phyloP scores from a whole-genome alignment of 2,329 filamentous ascomycete genomes.

The Fusarium sp. region DNA sequence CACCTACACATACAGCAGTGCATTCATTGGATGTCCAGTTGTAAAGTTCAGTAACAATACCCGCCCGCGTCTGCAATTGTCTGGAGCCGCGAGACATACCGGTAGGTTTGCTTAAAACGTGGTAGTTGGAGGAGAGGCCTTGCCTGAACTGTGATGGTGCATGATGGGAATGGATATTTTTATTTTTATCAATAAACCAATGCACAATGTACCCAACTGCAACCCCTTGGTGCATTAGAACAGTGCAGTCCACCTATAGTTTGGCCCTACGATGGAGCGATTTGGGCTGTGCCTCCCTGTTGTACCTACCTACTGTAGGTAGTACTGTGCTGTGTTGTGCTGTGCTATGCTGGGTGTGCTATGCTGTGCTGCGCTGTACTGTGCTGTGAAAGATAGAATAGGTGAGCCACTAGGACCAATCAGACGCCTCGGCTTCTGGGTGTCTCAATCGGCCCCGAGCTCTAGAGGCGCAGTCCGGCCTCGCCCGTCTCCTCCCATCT shows the following conservation, averaged over 20 bases:
- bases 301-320: background rate
- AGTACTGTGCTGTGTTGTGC: constrained; percentile 3
- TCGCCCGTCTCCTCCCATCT: constrained; percentile 37
- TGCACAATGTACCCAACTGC: constrained; percentile 26
- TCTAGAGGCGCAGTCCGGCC: constrained; percentile 45
- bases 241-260: background rate
- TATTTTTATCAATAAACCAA: constrained; percentile 45
- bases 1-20: constrained; percentile 27
- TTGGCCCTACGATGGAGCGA: constrained; percentile 21
- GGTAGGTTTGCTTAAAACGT: constrained; percentile 24
- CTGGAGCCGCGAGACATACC: constrained; percentile 30
- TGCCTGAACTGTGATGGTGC: constrained; percentile 37
- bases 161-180: constrained; percentile 26
- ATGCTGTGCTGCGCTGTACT: constrained; percentile 5
- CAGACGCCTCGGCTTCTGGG: constrained; percentile 35
- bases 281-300: constrained; percentile 28
- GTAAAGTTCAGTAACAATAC: constrained; percentile 25
- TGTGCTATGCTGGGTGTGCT: constrained; percentile 16
- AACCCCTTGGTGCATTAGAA: constrained; percentile 22
- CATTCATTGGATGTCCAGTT: constrained; percentile 10
- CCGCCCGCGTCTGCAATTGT: constrained; percentile 30
- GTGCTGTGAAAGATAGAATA: constrained; percentile 27
- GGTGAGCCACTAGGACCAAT: constrained; percentile 34
- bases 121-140: constrained; percentile 30
- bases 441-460: constrained; percentile 46